Evolutionary conservation across 2,329 filamentous ascomycete genomes (phyloP).

Genomic region (Leptographium wingfieldii): DNA sequence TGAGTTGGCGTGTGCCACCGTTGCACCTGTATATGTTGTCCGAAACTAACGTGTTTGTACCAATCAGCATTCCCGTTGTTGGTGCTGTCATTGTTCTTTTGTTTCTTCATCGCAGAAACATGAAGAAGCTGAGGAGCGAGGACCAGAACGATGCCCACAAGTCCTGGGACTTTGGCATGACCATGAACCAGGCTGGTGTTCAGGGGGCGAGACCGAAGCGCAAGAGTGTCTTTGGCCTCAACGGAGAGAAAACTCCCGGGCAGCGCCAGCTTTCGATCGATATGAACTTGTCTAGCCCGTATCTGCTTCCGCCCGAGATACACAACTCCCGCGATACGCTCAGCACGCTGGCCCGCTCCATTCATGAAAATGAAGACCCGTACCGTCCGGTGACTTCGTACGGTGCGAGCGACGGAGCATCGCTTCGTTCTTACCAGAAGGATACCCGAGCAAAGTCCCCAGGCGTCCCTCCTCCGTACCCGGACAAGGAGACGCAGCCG

Average conservation of each 20-base stretch:
- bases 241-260: conserved; percentile 38
- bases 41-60: conserved; percentile 5
- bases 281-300: conserved; percentile 70
- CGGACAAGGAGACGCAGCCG: neutral
- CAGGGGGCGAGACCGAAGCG: conserved; percentile 27
- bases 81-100: conserved; percentile 54
- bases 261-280: conserved; percentile 54
- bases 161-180: conserved; percentile 85
- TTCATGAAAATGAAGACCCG: conserved; percentile 67
- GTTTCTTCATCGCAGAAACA: conserved; percentile 67
- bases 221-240: conserved; percentile 30
- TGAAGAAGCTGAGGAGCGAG: conserved; percentile 59
- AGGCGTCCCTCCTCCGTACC: neutral
- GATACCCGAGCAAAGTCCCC: conserved; percentile 15
- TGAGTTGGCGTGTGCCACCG: conserved; percentile 32
- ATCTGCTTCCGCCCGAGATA: conserved; percentile 76
- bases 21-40: neutral
- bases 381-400: conserved; percentile 56
- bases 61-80: conserved; percentile 58
- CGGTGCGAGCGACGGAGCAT: conserved; percentile 41
- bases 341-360: conserved; percentile 67
- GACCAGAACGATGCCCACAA: conserved; percentile 79
- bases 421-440: conserved; percentile 38
- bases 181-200: conserved; percentile 25
- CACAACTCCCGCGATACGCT: conserved; percentile 76